Conservation (phyloP, 495 filamentous ascomycete species). For the Bacidia rubella region DNA sequence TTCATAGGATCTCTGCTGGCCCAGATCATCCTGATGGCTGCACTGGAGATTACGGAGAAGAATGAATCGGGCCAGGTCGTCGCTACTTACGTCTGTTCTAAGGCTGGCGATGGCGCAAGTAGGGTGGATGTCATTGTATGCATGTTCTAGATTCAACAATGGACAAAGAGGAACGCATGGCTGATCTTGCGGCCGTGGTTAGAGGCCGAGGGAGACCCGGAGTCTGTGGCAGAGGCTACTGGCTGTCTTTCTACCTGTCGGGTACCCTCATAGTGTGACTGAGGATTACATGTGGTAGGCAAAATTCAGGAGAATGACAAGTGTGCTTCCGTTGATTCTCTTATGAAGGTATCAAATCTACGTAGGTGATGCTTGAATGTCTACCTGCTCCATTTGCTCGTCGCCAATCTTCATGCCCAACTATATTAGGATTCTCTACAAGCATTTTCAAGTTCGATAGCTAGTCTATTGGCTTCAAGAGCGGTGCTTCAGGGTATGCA, state of each 20-base stretch:
- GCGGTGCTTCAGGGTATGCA: slow-evolving; percentile 70
- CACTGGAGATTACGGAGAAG: slow-evolving; percentile 22
- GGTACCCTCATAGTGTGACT: slow-evolving; percentile 84
- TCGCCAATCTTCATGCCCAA: background rate
- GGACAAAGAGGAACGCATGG: background rate
- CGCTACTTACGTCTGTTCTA: slow-evolving; percentile 30
- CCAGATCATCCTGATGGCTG: too few species aligned
- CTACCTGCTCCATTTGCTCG: too few species aligned
- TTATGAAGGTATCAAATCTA: slow-evolving; percentile 59
- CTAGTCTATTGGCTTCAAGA: slow-evolving; percentile 71
- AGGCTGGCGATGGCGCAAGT: slow-evolving; percentile 11
- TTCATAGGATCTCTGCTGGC: too few species aligned
- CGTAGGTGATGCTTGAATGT: slow-evolving; percentile 23
- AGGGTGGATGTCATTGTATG: slow-evolving; percentile 18
- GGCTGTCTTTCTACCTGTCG: slow-evolving; percentile 78
- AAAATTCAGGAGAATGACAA: slow-evolving; percentile 12
- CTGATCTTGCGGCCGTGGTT: background rate
- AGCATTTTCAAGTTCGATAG: slow-evolving; percentile 90
- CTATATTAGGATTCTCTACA: slow-evolving; percentile 70
- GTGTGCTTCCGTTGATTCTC: background rate
- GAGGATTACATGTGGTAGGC: slow-evolving; percentile 72
- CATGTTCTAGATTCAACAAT: background rate
- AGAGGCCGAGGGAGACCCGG: slow-evolving; percentile 13
- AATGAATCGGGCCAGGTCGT: slow-evolving; percentile 39
- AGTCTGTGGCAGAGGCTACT: slow-evolving; percentile 31